Evolutionary conservation across 2,329 filamentous ascomycete species (phyloP).

Genomic region (Cylindrodendrum hubeiense): DNA sequence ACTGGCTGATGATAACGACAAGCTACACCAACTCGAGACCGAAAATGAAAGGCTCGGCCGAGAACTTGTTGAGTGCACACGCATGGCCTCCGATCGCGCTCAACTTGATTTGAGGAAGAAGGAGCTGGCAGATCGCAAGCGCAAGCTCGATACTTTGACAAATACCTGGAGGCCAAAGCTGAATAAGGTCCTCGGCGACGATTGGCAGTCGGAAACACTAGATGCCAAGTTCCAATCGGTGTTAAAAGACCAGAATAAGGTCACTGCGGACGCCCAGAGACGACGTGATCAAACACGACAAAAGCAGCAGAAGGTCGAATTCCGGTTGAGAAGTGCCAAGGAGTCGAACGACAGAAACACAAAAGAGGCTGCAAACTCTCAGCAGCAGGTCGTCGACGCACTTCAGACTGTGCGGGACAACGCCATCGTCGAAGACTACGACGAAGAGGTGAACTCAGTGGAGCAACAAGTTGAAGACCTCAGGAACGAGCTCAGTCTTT

Average conservation of each 20-base stretch:
- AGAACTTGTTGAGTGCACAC: constrained; percentile 88
- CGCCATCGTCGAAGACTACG: constrained; percentile 66
- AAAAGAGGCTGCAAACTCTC: constrained; percentile 71
- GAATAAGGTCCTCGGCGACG: constrained; percentile 69
- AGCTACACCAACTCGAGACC: constrained; percentile 77
- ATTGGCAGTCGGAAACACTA: constrained; percentile 78
- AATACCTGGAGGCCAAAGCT: constrained; percentile 81
- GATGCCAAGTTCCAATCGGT: constrained; percentile 77
- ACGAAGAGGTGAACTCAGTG: constrained; percentile 62
- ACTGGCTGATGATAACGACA: constrained; percentile 74
- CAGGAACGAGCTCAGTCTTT: constrained; percentile 77
- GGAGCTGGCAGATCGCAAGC: constrained; percentile 79
- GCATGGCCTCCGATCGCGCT: constrained; percentile 84
- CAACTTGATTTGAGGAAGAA: constrained; percentile 87
- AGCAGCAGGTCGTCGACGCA: constrained; percentile 66
- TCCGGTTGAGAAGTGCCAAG: constrained; percentile 74
- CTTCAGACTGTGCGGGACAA: constrained; percentile 59
- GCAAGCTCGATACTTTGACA: constrained; percentile 81
- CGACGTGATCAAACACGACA: constrained; percentile 78
- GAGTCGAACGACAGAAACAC: constrained; percentile 75
- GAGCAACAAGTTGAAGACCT: constrained; percentile 70
- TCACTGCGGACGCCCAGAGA: constrained; percentile 74
- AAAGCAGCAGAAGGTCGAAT: constrained; percentile 82
- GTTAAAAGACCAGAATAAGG: constrained; percentile 67
- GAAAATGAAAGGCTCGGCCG: constrained; percentile 78